Conservation (phyloP, 1,139 yeast genomes). For the Fermentozyma sake region DNA sequence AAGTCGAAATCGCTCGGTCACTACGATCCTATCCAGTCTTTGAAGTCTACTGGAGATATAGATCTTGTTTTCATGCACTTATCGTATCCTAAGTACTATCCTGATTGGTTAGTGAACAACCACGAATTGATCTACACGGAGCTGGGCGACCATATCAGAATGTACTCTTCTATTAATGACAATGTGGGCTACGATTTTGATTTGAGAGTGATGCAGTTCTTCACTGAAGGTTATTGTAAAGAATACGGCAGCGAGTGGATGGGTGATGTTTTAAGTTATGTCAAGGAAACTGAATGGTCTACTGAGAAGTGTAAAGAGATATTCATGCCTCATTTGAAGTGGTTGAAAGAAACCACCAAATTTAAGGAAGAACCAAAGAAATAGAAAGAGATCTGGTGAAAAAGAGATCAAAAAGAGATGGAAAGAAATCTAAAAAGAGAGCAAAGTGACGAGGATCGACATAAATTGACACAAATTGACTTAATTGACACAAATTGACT, state of each 20-base stretch:
- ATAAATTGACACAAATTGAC: too few relatives aligned
- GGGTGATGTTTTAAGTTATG: conserved; percentile 23
- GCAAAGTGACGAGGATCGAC: too few relatives aligned
- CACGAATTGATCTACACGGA: conserved; percentile 39
- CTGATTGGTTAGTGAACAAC: conserved; percentile 44
- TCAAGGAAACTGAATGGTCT: conserved; percentile 20
- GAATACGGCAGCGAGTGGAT: conserved; percentile 32
- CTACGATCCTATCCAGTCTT: conserved; percentile 45
- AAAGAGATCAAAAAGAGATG: too few relatives aligned
- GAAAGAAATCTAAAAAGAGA: too few relatives aligned
- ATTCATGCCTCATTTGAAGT: conserved; percentile 23
- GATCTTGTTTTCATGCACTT: conserved; percentile 51
- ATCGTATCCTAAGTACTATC: conserved; percentile 62
- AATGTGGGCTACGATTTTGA: conserved; percentile 53
- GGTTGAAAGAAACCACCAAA: conserved; percentile 19
- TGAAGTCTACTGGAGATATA: conserved; percentile 19
- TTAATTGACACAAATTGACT: too few relatives aligned
- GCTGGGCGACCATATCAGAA: conserved; percentile 38
- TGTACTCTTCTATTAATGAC: conserved; percentile 39
- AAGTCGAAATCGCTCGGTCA: conserved; percentile 58
- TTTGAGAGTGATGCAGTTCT: conserved; percentile 33
- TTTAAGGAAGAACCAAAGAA: too few relatives aligned
- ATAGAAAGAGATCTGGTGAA: too few relatives aligned
- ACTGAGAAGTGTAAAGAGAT: conserved; percentile 29
- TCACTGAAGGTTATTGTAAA: conserved; percentile 37